These are phyloP conservation scores for Teratosphaeria epicoccoides DNA, from an alignment of 2,329 filamentous ascomycete genomes.

Conservation along the genomic window DNA sequence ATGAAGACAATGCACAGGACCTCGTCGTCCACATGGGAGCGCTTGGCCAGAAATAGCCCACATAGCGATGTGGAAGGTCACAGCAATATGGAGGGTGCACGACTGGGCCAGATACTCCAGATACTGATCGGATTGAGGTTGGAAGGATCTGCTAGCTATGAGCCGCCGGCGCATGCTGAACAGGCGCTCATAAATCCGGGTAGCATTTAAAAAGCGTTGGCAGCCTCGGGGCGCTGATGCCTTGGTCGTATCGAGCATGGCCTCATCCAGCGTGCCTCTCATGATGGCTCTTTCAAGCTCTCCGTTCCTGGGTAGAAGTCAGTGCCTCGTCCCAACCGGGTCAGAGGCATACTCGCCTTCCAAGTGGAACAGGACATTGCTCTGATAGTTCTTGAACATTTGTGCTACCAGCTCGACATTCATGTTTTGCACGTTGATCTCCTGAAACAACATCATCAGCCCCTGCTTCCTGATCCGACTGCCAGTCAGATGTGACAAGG, in stretches of 20 bases:
- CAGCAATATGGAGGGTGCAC: too few relatives aligned
- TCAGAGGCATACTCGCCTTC: slow-evolving; percentile 53
- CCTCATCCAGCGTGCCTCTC: not conserved
- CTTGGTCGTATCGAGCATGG: not conserved
- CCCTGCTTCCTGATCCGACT: not conserved
- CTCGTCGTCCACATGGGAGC: not conserved
- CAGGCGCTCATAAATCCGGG: not conserved
- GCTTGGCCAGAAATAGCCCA: not conserved
- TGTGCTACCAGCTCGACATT: slow-evolving; percentile 95
- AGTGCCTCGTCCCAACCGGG: not conserved
- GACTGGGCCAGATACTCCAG: too few relatives aligned
- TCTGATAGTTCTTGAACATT: slow-evolving; percentile 99
- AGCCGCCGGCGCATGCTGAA: not conserved
- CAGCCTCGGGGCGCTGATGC: not conserved
- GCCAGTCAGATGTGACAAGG: too few relatives aligned
- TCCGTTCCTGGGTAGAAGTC: slow-evolving; percentile 4
- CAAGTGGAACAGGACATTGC: slow-evolving; percentile 91
- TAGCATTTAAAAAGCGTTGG: not conserved
- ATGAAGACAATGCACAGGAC: not conserved
- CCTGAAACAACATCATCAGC: slow-evolving; percentile 40
- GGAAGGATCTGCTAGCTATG: not conserved
- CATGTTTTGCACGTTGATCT: slow-evolving; percentile 98
- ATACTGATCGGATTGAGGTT: too few relatives aligned
- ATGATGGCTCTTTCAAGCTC: slow-evolving; percentile 7
- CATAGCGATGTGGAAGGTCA: too few relatives aligned